These are phyloP conservation scores for Clavispora carvajalis DNA, from an alignment of 805 yeast genomes.

Conservation along the genomic window DNA sequence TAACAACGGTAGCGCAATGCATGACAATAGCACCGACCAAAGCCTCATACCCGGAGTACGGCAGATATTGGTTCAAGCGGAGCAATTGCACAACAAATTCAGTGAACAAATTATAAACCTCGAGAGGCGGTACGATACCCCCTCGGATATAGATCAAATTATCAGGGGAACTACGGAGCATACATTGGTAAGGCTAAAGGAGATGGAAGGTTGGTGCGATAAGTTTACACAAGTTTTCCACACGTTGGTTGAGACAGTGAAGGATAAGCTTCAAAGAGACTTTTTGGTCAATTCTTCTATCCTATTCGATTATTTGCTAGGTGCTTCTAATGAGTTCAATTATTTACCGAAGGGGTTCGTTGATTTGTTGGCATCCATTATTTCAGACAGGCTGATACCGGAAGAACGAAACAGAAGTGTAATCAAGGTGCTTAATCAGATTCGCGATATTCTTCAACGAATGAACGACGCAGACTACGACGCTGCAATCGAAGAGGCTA, in stretches of 20 bases:
- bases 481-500: constrained; percentile 23
- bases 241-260: constrained; percentile 35
- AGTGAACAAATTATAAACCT: constrained; percentile 44
- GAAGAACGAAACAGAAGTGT: not conserved
- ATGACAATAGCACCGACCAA: not conserved
- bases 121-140: constrained; percentile 44
- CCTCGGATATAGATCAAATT: constrained; percentile 50
- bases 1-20: not conserved
- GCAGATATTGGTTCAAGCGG: constrained; percentile 10
- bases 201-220: constrained; percentile 53
- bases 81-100: constrained; percentile 32
- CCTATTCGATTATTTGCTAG: constrained; percentile 45
- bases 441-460: constrained; percentile 3
- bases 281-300: constrained; percentile 52
- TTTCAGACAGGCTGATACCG: not conserved
- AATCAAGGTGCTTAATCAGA: constrained; percentile 1
- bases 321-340: constrained; percentile 18
- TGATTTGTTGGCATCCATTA: not conserved
- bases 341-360: constrained; percentile 5
- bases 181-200: constrained; percentile 43
- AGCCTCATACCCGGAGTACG: not conserved
- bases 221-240: constrained; percentile 40
- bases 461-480: constrained; percentile 26
- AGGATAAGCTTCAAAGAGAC: constrained; percentile 47
- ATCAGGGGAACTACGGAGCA: constrained; percentile 41